These are phyloP conservation scores for Starmerella cellae DNA, from an alignment of 805 yeast species.

Conservation along the genomic window DNA sequence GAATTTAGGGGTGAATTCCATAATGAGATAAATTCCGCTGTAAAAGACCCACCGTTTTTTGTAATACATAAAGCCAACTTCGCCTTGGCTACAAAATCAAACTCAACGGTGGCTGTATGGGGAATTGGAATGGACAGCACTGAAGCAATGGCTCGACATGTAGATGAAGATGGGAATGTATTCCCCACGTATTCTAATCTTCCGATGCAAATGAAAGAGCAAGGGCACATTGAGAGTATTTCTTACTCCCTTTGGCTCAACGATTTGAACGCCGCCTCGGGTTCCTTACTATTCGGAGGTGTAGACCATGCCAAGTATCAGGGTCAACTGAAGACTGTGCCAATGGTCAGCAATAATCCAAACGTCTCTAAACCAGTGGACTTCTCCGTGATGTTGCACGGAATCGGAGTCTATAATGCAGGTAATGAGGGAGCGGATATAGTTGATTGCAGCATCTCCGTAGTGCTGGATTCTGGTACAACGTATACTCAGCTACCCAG, in stretches of 20 bases:
- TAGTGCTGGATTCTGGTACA: constrained; percentile 41
- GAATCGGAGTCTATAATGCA: constrained; percentile 9
- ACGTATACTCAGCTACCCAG: constrained; percentile 36
- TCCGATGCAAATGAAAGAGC: constrained; percentile 28
- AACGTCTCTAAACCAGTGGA: constrained; percentile 17
- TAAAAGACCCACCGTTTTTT: background rate
- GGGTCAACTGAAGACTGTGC: constrained; percentile 29
- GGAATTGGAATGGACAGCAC: constrained; percentile 28
- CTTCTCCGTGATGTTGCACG: constrained; percentile 20
- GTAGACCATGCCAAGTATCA: constrained; percentile 31
- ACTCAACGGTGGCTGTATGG: constrained; percentile 45
- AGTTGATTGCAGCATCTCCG: constrained; percentile 13
- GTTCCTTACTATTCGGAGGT: constrained; percentile 33
- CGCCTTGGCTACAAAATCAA: constrained; percentile 59
- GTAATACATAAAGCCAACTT: constrained; percentile 38
- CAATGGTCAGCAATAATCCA: constrained; percentile 25
- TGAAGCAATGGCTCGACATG: constrained; percentile 26
- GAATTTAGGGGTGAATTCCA: too few species aligned
- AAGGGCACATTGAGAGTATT: constrained; percentile 31
- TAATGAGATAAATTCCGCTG: background rate
- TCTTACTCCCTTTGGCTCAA: constrained; percentile 37
- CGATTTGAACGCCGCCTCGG: constrained; percentile 23
- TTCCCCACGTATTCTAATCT: constrained; percentile 24
- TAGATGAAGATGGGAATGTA: constrained; percentile 9
- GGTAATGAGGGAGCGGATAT: background rate